Conservation (phyloP, 106 monocot genomes). For the Iris macrosiphon region DNA sequence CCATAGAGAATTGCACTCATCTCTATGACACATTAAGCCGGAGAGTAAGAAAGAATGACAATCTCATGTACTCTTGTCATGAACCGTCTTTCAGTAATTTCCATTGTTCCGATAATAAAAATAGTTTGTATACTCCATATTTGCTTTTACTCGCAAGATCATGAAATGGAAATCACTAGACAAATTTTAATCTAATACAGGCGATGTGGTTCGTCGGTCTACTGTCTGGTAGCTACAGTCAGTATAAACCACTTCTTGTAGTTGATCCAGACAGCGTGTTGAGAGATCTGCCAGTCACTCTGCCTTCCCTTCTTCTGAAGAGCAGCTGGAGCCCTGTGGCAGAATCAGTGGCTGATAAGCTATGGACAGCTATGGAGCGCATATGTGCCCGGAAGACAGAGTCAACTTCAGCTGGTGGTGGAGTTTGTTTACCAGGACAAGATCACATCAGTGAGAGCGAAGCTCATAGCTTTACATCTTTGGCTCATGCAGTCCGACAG, state of each 20-base stretch:
- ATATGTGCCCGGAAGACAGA: slow-evolving; percentile 41
- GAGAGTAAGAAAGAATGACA: no score
- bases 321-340: slow-evolving; percentile 36
- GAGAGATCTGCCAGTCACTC: slow-evolving; percentile 69
- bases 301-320: slow-evolving; percentile 56
- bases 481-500: slow-evolving; percentile 37
- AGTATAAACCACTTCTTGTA: slow-evolving; percentile 70
- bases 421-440: background rate
- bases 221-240: slow-evolving; percentile 57
- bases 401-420: slow-evolving; percentile 1
- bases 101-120: no score
- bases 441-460: slow-evolving; percentile 34
- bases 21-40: no score
- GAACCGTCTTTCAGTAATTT: no score
- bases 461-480: slow-evolving; percentile 17
- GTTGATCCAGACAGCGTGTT: slow-evolving; percentile 51
- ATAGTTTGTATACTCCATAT: no score
- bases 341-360: slow-evolving; percentile 30
- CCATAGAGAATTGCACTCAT: no score
- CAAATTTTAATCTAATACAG: no score
- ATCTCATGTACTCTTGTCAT: no score
- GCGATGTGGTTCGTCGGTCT: slow-evolving; percentile 67
- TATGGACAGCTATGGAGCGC: slow-evolving; percentile 52
- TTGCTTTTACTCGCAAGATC: no score
- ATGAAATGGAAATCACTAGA: no score